phyloP scores from a whole-genome alignment of 2,329 filamentous ascomycete species.

The Cercospora janseana region DNA sequence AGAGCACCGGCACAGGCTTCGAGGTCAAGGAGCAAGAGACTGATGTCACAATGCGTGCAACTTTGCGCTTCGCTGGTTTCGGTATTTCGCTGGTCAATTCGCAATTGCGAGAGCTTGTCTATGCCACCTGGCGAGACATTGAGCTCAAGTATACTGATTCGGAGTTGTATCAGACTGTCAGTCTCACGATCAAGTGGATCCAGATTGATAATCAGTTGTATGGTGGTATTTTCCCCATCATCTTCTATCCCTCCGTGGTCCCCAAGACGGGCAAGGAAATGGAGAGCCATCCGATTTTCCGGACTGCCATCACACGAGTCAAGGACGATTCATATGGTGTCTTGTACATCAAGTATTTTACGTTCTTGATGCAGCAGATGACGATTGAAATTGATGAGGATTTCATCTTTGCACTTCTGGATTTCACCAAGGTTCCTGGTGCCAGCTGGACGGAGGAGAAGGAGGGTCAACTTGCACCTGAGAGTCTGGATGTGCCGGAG shows the following conservation, averaged over 20 bases:
- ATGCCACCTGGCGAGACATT: conserved; percentile 88
- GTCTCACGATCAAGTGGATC: conserved; percentile 93
- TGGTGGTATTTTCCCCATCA: conserved; percentile 94
- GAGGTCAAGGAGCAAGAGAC: conserved; percentile 92
- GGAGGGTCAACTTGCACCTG: conserved; percentile 83
- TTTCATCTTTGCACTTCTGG: conserved; percentile 92
- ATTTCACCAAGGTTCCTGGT: conserved; percentile 90
- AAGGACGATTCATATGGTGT: conserved; percentile 99
- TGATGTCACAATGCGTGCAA: conserved; percentile 82
- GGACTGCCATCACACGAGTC: conserved; percentile 85
- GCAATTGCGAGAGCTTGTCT: conserved; percentile 87
- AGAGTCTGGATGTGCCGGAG: conserved; percentile 86
- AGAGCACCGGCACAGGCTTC: conserved; percentile 68
- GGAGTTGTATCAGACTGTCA: conserved; percentile 86
- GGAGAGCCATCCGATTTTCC: conserved; percentile 91
- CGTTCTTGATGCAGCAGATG: conserved; percentile 92
- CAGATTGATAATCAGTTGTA: conserved; percentile 99
- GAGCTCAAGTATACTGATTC: conserved; percentile 91
- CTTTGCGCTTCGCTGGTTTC: conserved; percentile 83
- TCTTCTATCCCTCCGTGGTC: conserved; percentile 95
- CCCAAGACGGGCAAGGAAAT: conserved; percentile 96
- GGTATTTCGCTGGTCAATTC: conserved; percentile 92
- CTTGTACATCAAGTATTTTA: conserved; percentile 97
- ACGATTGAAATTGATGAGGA: conserved; percentile 96
- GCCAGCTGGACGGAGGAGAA: conserved; percentile 82